Base-by-base conservation (phyloP, 2,329 filamentous ascomycete species). In the Penicillium sclerotiorum region DNA sequence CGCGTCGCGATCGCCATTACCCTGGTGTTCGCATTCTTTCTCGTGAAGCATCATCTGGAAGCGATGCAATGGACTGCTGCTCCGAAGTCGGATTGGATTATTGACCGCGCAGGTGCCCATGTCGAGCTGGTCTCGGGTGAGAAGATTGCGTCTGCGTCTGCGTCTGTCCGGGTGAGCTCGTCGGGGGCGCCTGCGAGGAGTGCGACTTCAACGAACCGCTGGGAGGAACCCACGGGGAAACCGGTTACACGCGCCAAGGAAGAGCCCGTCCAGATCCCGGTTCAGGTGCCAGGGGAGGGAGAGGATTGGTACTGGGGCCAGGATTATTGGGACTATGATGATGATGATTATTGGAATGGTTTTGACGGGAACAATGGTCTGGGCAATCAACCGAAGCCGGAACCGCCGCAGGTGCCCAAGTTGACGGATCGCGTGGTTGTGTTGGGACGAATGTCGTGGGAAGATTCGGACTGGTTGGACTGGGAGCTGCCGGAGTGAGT, bases 381-480 rank as follows among this genome's bases (percentile, higher is more conserved):
- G 17, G 44, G 32, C 27, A 47, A 46, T n/a, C 37, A 47, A 37
- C 42, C 53, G 17, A 36, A 45, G 15, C 53, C 52, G 23, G 13
- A 28, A 8, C 37, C 49, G 15, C 57, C 57, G 8, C 56, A 44
- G 22, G 17, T 55, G n/a, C 45, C 55, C 13, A 56, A 56, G 13
- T 56, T 59, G 44, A 43, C 52, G 22, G 66, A 71, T 57, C 70
- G 70, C 23, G 60, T 68, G 12, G 58, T 75, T 38, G 63, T 75
- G 12, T 61, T 77, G 53, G 74, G 73, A n/a, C 72, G 66, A 47
- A 60, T 73, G 25, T 62, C 66, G 9, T 61, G 58, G 5, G 74
- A 78, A 46, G 64, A 77, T 48, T 71, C 73, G 4, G 57, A 65
- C 37, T 79, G 77, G 77, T 66, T 79, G 5, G 53, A 61, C 3